phyloP scores from a whole-genome alignment of 768 basidiomycete genomes.

The Lentinula guzmanii region DNA sequence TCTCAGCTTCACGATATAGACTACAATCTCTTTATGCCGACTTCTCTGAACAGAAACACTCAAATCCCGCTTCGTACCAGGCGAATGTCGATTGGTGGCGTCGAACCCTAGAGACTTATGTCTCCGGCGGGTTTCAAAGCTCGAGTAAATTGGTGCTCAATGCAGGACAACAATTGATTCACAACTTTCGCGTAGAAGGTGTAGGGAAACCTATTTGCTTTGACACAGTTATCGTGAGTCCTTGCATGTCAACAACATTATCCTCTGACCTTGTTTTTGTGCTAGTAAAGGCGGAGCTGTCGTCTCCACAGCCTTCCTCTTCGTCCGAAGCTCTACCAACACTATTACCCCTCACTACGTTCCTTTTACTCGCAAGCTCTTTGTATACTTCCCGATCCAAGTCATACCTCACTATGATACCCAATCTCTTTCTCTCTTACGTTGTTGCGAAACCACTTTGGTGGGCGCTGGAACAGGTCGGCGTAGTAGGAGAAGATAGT shows the following conservation, averaged over 20 bases:
- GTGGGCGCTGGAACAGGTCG: constrained; percentile 84
- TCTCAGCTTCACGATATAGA: constrained; percentile 43
- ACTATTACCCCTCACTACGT: constrained; percentile 47
- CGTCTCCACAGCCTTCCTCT: constrained; percentile 20
- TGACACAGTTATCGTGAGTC: constrained; percentile 65
- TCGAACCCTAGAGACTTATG: constrained; percentile 52
- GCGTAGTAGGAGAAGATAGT: constrained; percentile 59
- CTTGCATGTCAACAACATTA: background rate
- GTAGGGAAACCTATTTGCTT: constrained; percentile 73
- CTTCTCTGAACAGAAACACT: constrained; percentile 74
- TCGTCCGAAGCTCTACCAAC: constrained; percentile 6
- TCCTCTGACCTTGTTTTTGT: background rate
- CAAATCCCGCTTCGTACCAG: constrained; percentile 78
- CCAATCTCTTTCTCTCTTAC: constrained; percentile 62
- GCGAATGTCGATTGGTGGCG: constrained; percentile 90
- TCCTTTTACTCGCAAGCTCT: constrained; percentile 49
- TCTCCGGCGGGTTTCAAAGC: constrained; percentile 51
- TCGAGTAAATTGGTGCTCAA: constrained; percentile 55
- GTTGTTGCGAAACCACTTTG: constrained; percentile 75
- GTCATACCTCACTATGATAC: constrained; percentile 26
- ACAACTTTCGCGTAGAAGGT: constrained; percentile 56
- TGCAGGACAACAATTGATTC: constrained; percentile 48
- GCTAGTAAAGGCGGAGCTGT: constrained; percentile 56
- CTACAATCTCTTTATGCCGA: constrained; percentile 85
- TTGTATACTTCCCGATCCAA: constrained; percentile 63